Conservation (phyloP, 768 basidiomycete species). For the Hortiboletus flavorubellus region DNA sequence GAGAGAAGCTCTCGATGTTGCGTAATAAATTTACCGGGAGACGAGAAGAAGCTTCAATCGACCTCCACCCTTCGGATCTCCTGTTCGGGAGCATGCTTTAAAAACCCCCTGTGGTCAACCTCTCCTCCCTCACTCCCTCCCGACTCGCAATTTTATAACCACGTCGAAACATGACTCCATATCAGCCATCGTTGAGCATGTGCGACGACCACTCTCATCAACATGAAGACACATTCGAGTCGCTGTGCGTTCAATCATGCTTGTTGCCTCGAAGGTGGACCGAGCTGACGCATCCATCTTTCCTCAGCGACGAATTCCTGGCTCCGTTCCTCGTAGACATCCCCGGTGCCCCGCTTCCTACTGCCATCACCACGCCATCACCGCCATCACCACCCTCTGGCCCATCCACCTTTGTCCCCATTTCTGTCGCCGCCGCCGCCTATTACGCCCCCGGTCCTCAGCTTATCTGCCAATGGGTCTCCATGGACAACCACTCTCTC, state of each 20-base stretch:
- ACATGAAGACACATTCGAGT: background rate
- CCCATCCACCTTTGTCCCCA: background rate
- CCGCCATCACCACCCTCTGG: background rate
- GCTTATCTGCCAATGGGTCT: slow-evolving; percentile 12
- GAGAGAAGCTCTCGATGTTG: background rate
- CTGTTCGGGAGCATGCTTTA: background rate
- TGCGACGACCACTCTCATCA: background rate
- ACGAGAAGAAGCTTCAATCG: background rate
- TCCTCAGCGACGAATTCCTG: slow-evolving; percentile 12
- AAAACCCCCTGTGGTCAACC: background rate
- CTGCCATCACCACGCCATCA: background rate
- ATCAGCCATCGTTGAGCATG: slow-evolving; percentile 1
- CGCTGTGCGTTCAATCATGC: slow-evolving; percentile 8
- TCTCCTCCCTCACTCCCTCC: background rate
- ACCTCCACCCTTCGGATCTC: background rate
- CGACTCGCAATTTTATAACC: background rate
- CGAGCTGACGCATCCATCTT: background rate
- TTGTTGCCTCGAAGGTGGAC: background rate
- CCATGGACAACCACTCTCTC: background rate
- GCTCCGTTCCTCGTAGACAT: slow-evolving; percentile 10
- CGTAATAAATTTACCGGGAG: background rate
- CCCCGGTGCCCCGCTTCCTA: background rate
- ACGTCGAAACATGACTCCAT: background rate
- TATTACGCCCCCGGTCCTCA: no score
- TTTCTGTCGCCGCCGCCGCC: background rate